Conservation (phyloP, 139 green algal genomes). For the Chlorella vulgaris region DNA sequence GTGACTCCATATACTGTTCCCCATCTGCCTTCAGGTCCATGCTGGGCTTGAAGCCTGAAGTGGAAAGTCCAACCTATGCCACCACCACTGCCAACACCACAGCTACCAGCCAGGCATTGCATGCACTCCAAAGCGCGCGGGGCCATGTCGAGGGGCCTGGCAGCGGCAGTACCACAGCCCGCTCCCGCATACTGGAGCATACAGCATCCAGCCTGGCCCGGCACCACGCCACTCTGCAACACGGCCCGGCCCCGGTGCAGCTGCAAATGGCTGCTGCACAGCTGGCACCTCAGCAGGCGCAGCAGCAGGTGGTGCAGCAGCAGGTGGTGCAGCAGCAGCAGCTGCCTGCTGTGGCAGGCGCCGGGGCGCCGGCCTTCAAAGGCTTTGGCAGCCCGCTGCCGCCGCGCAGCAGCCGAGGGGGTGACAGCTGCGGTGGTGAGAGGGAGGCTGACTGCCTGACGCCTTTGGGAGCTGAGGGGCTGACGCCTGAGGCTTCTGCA, state of each 20-base stretch:
- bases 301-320: too few species aligned
- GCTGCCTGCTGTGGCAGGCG: not conserved
- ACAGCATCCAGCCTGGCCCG: constrained; percentile 11
- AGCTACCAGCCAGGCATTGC: too few species aligned
- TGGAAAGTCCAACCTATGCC: too few species aligned
- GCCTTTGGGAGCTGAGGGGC: constrained; percentile 17
- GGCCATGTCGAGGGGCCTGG: not conserved
- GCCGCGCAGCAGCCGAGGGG: not conserved
- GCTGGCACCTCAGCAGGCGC: too few species aligned
- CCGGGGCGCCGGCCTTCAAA: too few species aligned
- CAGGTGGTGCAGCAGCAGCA: not conserved
- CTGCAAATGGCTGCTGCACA: too few species aligned
- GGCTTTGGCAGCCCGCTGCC: constrained; percentile 18
- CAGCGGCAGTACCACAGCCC: not conserved
- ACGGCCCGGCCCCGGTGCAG: not conserved
- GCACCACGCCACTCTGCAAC: not conserved
- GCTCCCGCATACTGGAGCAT: constrained; percentile 25
- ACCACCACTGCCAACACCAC: too few species aligned
- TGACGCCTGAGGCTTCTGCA: constrained; percentile 11
- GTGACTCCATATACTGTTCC: too few species aligned
- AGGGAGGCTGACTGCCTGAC: not conserved
- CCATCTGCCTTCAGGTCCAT: not conserved
- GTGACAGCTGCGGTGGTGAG: not conserved
- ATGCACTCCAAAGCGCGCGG: too few species aligned
- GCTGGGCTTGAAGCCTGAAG: constrained; percentile 22